Evolutionary conservation across 2,329 filamentous ascomycete species (phyloP).

Genomic region (Tolypocladium amazonense): DNA sequence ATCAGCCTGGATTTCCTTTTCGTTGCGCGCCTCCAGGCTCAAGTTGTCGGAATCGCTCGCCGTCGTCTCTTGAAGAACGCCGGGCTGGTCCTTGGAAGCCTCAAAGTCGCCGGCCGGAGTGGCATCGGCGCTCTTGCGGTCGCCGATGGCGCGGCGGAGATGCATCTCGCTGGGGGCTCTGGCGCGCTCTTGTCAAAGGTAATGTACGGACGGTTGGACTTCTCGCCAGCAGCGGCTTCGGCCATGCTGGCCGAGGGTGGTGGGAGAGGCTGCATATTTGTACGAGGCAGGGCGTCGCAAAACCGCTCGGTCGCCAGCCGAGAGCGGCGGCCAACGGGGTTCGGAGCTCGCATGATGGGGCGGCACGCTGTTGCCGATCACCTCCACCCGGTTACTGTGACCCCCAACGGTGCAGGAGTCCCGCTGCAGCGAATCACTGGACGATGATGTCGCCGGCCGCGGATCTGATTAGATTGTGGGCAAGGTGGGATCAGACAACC

Average conservation of each 20-base stretch:
- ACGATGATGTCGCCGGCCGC: background rate
- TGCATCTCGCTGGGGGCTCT: background rate
- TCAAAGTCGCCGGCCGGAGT: background rate
- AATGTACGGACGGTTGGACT: background rate
- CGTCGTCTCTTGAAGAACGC: background rate
- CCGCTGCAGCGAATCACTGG: background rate
- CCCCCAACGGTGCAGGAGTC: background rate
- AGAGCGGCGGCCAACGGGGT: background rate
- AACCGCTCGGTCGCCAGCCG: background rate
- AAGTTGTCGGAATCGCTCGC: background rate
- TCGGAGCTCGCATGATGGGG: background rate
- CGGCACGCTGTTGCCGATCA: background rate
- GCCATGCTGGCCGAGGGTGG: background rate
- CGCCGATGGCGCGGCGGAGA: background rate
- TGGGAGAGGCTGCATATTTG: background rate
- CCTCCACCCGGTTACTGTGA: background rate
- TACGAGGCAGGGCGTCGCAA: background rate
- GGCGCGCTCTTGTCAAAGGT: background rate
- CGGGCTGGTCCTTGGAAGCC: background rate
- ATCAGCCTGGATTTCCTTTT: background rate
- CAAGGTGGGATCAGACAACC: background rate
- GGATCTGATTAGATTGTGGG: constrained; percentile 1
- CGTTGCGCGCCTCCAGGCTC: background rate
- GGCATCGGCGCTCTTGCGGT: background rate
- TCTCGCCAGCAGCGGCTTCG: background rate